Evolutionary conservation across 306 rosid species (phyloP).

Genomic region (Sphenostylis stenocarpa): DNA sequence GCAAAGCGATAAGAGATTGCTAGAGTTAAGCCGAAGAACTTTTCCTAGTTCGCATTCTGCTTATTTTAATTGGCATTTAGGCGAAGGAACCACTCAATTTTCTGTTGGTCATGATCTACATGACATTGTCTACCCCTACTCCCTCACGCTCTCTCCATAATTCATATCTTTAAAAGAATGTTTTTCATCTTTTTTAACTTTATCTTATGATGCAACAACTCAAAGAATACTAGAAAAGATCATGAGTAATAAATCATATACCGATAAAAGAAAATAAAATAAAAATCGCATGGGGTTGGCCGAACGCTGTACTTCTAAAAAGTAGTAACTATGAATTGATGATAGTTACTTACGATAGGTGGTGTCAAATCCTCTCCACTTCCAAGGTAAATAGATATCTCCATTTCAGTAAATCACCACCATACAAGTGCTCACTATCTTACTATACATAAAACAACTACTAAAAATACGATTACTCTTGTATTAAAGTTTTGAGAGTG

Average conservation of each 20-base stretch:
- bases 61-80: constrained; percentile 35
- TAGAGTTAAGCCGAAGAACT: constrained; percentile 30
- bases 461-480: not conserved
- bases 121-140: not conserved
- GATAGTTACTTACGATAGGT: not conserved
- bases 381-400: not conserved
- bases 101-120: not conserved
- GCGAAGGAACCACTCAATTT: constrained; percentile 21
- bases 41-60: constrained; percentile 42
- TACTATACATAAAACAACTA: not conserved
- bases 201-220: not conserved
- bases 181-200: not conserved
- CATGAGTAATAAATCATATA: not conserved
- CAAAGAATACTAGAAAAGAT: not conserved
- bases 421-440: not conserved
- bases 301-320: not conserved
- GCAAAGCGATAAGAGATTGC: constrained; percentile 38
- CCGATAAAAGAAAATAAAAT: not conserved
- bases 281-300: not conserved
- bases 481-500: not conserved
- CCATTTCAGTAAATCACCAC: not conserved
- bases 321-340: not conserved
- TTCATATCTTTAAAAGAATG: not conserved
- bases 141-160: not conserved
- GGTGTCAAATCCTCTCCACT: not conserved